Evolutionary conservation across 768 basidiomycete genomes (phyloP).

Genomic region (Pisolithus albus): DNA sequence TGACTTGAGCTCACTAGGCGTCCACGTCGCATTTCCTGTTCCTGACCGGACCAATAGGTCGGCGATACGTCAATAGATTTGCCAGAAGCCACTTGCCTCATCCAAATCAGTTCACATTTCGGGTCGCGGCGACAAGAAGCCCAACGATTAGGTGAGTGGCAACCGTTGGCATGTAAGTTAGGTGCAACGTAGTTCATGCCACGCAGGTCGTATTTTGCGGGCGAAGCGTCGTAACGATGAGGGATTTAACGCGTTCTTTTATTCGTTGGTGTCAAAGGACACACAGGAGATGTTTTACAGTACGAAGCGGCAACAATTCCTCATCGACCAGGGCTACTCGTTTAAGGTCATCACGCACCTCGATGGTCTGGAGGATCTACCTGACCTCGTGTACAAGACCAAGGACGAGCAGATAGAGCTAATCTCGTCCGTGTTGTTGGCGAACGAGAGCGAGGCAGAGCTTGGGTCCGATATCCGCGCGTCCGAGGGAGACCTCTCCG

Average conservation of each 20-base stretch:
- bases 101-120: conserved; percentile 99
- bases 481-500: conserved; percentile 80
- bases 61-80: conserved; percentile 99
- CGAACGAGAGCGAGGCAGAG: conserved; percentile 87
- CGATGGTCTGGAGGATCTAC: conserved; percentile 80
- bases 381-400: conserved; percentile 87
- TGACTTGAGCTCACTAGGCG: conserved; percentile 24
- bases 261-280: conserved; percentile 97
- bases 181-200: conserved; percentile 9
- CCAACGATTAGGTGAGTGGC: conserved; percentile 73
- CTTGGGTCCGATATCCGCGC: conserved; percentile 77
- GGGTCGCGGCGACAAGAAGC: conserved; percentile 98
- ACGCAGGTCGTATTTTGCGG: conserved; percentile 83
- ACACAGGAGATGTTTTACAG: conserved; percentile 99
- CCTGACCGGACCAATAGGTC: conserved; percentile 45
- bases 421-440: conserved; percentile 84
- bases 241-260: conserved; percentile 99
- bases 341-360: conserved; percentile 99
- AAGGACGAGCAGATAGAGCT: conserved; percentile 94
- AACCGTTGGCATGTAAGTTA: conserved; percentile 9
- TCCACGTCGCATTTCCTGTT: conserved; percentile 9
- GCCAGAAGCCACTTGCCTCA: conserved; percentile 97
- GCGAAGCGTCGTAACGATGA: conserved; percentile 98
- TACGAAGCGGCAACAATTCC: conserved; percentile 96
- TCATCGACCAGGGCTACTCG: conserved; percentile 98